Base-by-base conservation (phyloP, 208 protist species). In the Acanthamoeba lenticulata region DNA sequence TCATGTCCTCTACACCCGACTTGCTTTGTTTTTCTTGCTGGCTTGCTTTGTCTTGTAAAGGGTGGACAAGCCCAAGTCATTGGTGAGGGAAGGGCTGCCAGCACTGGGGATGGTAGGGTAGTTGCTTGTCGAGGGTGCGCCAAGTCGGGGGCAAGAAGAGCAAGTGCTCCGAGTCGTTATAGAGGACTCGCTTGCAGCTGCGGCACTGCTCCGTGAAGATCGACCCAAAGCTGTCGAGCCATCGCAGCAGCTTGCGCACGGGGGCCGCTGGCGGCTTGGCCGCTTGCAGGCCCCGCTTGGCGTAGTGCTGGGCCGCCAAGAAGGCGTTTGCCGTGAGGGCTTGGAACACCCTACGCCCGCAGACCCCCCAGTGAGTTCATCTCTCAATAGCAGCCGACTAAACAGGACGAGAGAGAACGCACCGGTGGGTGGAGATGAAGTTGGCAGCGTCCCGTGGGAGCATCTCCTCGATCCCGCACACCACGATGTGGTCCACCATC, bases 31-130 rank as follows among this genome's bases (percentile, higher is more conserved):
- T n/a, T n/a, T n/a, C n/a, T n/a, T n/a, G n/a, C n/a, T n/a, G n/a
- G n/a, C n/a, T n/a, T n/a, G n/a, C n/a, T n/a, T n/a, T n/a, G n/a
- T n/a, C n/a, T n/a, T n/a, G n/a, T n/a, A n/a, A n/a, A n/a, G n/a
- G n/a, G n/a, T n/a, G n/a, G n/a, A n/a, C n/a, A n/a, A n/a, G n/a
- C n/a, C n/a, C n/a, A n/a, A n/a, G n/a, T n/a, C n/a, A 65, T 9
- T 65, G 57, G 27, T 83, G 13, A 4, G 72, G 79, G 42, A 55
- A 57, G 17, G 42, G 3, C 0, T 45, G 2, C n/a, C 32, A 52
- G 21, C 85, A 91, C 57, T 91, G 85, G 19, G 85, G 85, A 36
- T 91, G 85, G 57, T 91, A 91, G 49, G 85, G 38, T 27, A 57
- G n/a, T 15, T 52, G 1, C 36, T 52, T 52, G 32, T 42, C 34